Conservation (phyloP, 495 filamentous ascomycete genomes). For the Aspergillus kassunensis region DNA sequence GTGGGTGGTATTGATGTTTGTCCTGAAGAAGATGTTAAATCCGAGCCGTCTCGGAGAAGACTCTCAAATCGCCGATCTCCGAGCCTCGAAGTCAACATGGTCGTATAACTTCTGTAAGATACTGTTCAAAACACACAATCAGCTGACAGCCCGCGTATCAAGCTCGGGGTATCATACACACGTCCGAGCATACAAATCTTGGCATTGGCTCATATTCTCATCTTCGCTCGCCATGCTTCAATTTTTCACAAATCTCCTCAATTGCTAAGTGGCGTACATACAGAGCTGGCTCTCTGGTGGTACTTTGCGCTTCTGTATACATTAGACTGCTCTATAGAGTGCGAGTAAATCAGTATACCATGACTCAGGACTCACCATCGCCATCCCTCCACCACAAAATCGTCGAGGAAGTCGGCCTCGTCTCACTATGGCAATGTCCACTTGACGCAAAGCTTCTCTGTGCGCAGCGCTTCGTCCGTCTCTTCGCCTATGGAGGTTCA, state of each 20-base stretch:
- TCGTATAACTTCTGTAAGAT: too few species aligned
- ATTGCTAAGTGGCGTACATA: neutral
- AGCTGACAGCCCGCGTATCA: too few species aligned
- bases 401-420: slow-evolving; percentile 36
- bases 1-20: too few species aligned
- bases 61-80: neutral
- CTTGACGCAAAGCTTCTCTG: slow-evolving; percentile 72
- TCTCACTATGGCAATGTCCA: slow-evolving; percentile 38
- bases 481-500: slow-evolving; percentile 75
- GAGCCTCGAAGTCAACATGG: neutral
- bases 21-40: neutral
- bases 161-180: neutral
- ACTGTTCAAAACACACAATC: too few species aligned
- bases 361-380: neutral
- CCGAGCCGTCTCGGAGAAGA: neutral
- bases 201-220: slow-evolving; percentile 1
- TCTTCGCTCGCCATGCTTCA: neutral
- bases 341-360: neutral
- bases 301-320: neutral
- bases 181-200: slow-evolving; percentile 1
- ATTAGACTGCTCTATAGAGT: too few species aligned
- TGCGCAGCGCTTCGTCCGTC: slow-evolving; percentile 68
- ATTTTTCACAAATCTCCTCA: neutral
- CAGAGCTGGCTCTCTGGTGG: neutral
- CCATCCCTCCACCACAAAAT: neutral